These are phyloP conservation scores for Verticillium zaregamsianum DNA, from an alignment of 2,329 filamentous ascomycete genomes.

Conservation along the genomic window DNA sequence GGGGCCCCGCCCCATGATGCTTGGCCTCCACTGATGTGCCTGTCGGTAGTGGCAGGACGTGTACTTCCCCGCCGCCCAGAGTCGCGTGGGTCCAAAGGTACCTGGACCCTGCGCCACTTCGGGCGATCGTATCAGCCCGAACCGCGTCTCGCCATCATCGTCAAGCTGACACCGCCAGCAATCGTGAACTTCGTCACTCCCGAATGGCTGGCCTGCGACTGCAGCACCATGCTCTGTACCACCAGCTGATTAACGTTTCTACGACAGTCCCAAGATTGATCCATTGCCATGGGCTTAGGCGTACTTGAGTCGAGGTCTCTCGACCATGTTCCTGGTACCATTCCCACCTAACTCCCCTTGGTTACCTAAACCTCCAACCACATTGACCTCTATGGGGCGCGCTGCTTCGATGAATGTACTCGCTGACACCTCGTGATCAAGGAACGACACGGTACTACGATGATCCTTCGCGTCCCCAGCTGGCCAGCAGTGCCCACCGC, in stretches of 20 bases:
- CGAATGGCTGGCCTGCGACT: not conserved
- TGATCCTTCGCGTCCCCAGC: conserved; percentile 45
- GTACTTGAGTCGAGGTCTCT: conserved; percentile 65
- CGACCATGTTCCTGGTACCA: conserved; percentile 68
- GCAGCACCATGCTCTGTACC: not conserved
- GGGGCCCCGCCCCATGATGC: not conserved
- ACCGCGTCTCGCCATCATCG: not conserved
- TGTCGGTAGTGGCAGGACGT: not conserved
- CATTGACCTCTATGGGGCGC: not conserved
- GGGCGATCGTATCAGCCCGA: not conserved
- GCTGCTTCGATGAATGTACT: not conserved
- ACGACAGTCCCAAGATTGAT: not conserved
- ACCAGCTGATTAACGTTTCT: not conserved
- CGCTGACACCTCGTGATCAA: conserved; percentile 18
- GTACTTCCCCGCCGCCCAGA: not conserved
- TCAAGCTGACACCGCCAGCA: not conserved
- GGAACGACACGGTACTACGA: conserved; percentile 64
- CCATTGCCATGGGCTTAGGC: conserved; percentile 60
- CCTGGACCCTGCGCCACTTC: not conserved
- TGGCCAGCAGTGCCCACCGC: conserved; percentile 31
- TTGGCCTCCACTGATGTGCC: not conserved
- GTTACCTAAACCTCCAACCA: not conserved
- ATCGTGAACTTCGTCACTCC: not conserved
- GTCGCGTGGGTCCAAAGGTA: not conserved
- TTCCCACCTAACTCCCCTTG: not conserved